Conservation (phyloP, 176 grass and related monocot genomes). For the Saccharum officinarum region DNA sequence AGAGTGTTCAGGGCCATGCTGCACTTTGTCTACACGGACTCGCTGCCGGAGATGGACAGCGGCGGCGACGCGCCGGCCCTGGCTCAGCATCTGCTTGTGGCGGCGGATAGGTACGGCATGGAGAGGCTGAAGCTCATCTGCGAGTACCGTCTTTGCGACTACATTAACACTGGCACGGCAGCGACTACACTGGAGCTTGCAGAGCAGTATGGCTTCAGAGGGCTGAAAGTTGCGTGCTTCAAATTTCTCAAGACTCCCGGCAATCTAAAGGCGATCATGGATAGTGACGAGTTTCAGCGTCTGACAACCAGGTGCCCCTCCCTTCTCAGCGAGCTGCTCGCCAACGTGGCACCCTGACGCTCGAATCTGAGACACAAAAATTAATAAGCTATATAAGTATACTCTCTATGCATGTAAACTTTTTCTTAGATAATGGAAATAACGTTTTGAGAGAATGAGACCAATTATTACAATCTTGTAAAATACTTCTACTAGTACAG, state of each 20-base stretch:
- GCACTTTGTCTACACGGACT: slow-evolving; percentile 47
- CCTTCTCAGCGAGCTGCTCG: background rate
- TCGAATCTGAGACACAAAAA: background rate
- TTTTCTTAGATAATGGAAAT: too few species aligned
- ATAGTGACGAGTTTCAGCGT: background rate
- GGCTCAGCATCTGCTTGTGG: background rate
- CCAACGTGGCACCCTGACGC: background rate
- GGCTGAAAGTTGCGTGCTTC: background rate
- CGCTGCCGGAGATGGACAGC: background rate
- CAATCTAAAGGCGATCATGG: background rate
- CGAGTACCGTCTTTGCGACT: background rate
- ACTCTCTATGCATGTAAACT: too few species aligned
- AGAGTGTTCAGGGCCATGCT: slow-evolving; percentile 36
- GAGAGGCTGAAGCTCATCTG: background rate
- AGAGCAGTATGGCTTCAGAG: background rate
- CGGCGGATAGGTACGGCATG: background rate
- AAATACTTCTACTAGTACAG: too few species aligned
- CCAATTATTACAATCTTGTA: too few species aligned
- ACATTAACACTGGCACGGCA: background rate
- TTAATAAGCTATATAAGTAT: too few species aligned
- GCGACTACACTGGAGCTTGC: background rate
- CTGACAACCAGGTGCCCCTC: background rate
- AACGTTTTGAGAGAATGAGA: too few species aligned
- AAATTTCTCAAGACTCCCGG: background rate
- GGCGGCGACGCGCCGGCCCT: background rate